A percentile compares a stretch with the other conserved stretches of the same genome.
Conservation (phyloP, 179 eudicot species). For the Spergularia azorica region DNA sequence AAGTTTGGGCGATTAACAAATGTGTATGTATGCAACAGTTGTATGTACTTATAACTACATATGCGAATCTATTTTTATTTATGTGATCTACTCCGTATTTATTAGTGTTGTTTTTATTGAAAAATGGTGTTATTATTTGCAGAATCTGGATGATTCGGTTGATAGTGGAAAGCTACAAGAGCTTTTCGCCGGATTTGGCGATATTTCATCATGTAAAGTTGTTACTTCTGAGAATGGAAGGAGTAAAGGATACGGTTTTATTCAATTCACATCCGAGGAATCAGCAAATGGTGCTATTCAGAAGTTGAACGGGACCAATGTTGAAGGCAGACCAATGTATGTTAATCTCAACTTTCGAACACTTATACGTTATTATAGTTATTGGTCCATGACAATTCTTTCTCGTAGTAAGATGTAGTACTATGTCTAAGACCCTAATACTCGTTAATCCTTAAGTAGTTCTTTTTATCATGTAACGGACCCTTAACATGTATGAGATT, state of each 20-base stretch:
- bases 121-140: conserved; percentile 12
- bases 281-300: conserved; percentile 67
- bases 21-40: too few species aligned
- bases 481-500: too few species aligned
- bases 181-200: conserved; percentile 54
- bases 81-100: too few species aligned
- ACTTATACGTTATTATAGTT: not conserved
- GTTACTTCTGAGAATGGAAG: conserved; percentile 59
- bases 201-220: conserved; percentile 66
- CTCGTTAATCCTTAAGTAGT: too few species aligned
- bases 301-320: conserved; percentile 48
- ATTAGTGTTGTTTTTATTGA: not conserved
- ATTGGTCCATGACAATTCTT: too few species aligned
- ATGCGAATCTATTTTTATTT: too few species aligned
- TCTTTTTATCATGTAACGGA: too few species aligned
- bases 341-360: conserved; percentile 1
- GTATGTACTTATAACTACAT: too few species aligned
- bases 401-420: too few species aligned
- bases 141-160: conserved; percentile 62
- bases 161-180: conserved; percentile 63
- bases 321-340: conserved; percentile 71
- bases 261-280: conserved; percentile 61
- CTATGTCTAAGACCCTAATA: too few species aligned
- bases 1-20: too few species aligned
- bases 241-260: conserved; percentile 80